Evolutionary conservation across 2,329 filamentous ascomycete genomes (phyloP), one percentile per base, ranked within the genome.

Genomic region (Arthrinium phaeospermum): DNA sequence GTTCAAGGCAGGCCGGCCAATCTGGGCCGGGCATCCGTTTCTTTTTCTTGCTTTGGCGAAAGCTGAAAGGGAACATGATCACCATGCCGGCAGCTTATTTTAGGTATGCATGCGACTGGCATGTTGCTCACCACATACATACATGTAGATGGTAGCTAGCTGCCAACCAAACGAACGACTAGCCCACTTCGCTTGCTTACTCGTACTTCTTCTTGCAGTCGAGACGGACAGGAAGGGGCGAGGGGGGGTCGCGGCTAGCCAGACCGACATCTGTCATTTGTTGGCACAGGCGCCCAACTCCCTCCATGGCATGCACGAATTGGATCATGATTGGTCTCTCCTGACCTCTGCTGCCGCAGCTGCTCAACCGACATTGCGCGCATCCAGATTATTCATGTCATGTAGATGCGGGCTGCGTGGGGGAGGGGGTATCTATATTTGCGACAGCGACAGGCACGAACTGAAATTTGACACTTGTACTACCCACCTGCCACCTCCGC

Each of bases 281-380:
- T 13, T 37, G 16, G 53, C 53, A 30, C 27, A 61, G 53, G 53
- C 53, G 53, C 53, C 53, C 51, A 57, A 47, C 6, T 19, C 8
- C 27, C 27, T 7, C 16, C 22, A 57, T 57, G 51, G 13, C 46
- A 53, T 30, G 49, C 24, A 53, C 27, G n/a, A 27, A 51, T 3
- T 24, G 49, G 12, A 24, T 16, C 12, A 16, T 53, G 53, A 61
- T 61, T 61, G 53, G 53, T 22, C 19, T 7, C 37, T 13, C 6
- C 27, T 27, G 16, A 30, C 53, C 30, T 34, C 34, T 16, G 14
- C 19, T 41, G 37, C 37, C 37, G 46, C 19, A 22, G 14, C 46
- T 47, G 46, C 46, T 51, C 10, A 51, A 51, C n/a, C 49, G 49
- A 51, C n/a, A 51, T 51, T 51, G n/a, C 49, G n/a, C 49, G 49